A percentile compares a stretch with the other conserved stretches of the same genome.
Conservation (phyloP, 1,139 yeast species). For the Meyerozyma athensensis region DNA sequence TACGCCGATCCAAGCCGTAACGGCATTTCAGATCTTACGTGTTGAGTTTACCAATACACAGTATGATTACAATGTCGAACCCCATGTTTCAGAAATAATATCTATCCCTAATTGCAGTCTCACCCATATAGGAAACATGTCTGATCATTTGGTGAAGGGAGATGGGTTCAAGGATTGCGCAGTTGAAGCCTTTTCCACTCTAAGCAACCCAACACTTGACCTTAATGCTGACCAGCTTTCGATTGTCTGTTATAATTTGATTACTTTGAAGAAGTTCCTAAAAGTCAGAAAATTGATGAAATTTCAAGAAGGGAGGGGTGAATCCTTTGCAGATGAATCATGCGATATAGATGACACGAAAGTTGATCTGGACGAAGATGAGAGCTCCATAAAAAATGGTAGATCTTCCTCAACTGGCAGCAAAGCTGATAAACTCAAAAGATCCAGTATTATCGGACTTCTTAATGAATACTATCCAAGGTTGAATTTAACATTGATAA, state of each 20-base stretch:
- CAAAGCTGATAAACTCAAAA: not conserved
- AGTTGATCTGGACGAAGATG: not conserved
- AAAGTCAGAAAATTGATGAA: conserved; percentile 21
- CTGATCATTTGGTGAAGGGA: conserved; percentile 32
- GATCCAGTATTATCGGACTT: conserved; percentile 13
- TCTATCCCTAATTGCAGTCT: conserved; percentile 50
- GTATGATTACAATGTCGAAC: conserved; percentile 10
- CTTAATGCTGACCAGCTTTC: conserved; percentile 44
- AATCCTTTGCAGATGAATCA: conserved; percentile 4
- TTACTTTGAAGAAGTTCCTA: conserved; percentile 27
- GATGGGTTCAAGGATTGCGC: conserved; percentile 35
- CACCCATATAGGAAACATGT: conserved; percentile 51
- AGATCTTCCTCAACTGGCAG: not conserved
- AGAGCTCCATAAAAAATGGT: not conserved
- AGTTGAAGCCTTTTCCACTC: conserved; percentile 36
- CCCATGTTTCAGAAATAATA: conserved; percentile 34
- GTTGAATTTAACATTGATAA: conserved; percentile 35
- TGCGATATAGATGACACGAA: conserved; percentile 3
- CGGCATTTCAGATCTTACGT: conserved; percentile 40
- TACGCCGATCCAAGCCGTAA: conserved; percentile 47
- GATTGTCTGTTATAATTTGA: conserved; percentile 33
- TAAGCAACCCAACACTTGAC: conserved; percentile 47
- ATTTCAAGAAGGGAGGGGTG: conserved; percentile 6
- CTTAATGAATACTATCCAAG: conserved; percentile 43
- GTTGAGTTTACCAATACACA: conserved; percentile 23